These are phyloP conservation scores for Nicotiana undulata DNA, from an alignment of 257 asterid species.

Conservation along the genomic window DNA sequence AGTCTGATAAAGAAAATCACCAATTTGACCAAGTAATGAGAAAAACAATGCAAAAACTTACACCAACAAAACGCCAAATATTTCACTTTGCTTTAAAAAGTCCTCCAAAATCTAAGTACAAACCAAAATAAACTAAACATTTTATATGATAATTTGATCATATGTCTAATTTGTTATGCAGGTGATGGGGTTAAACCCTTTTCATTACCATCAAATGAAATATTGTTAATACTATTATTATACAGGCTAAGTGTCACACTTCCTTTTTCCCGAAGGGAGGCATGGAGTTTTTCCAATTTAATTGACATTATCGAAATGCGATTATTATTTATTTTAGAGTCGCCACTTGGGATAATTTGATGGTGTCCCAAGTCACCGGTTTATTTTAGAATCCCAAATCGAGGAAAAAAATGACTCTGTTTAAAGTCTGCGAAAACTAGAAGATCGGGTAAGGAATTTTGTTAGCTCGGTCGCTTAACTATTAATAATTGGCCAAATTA, in stretches of 20 bases:
- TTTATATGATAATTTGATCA: background rate
- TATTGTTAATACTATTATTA: conserved; percentile 27
- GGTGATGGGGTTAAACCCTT: conserved; percentile 44
- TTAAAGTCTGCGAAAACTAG: no score
- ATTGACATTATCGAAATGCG: no score
- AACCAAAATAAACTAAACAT: background rate
- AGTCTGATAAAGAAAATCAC: background rate
- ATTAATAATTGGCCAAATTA: no score
- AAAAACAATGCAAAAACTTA: background rate
- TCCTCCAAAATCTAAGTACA: conserved; percentile 5
- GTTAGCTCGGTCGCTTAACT: no score
- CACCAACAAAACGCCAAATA: conserved; percentile 4
- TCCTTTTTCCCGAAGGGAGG: no score
- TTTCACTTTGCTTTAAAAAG: conserved; percentile 3
- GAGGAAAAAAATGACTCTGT: no score
- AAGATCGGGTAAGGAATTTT: no score
- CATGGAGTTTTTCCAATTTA: no score
- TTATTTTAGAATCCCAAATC: no score
- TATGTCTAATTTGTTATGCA: conserved; percentile 9
- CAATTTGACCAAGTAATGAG: conserved; percentile 1
- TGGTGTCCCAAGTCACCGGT: no score
- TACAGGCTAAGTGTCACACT: conserved; percentile 91
- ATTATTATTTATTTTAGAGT: no score
- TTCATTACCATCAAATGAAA: conserved; percentile 17
- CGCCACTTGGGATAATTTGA: no score